Evolutionary conservation across 768 basidiomycete species (phyloP).

Genomic region (Tricholomella constricta): DNA sequence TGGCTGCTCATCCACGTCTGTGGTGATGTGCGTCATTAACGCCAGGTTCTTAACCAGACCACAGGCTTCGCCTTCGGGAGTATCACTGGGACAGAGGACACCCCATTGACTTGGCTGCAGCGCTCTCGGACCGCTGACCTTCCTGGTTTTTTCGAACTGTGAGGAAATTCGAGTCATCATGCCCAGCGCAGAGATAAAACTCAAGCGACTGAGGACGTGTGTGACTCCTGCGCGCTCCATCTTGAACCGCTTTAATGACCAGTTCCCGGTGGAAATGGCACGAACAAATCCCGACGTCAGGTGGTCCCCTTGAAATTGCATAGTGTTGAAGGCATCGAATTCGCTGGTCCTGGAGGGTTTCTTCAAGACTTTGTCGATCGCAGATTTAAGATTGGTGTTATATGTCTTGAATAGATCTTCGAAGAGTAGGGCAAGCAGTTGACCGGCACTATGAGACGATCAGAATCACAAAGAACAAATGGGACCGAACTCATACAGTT

Average conservation of each 20-base stretch:
- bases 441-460: constrained; percentile 73
- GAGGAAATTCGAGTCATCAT: constrained; percentile 99
- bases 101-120: constrained; percentile 99
- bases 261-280: constrained; percentile 98
- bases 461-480: constrained; percentile 6
- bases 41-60: constrained; percentile 98
- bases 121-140: constrained; percentile 96
- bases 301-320: constrained; percentile 95
- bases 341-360: constrained; percentile 93
- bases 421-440: constrained; percentile 91
- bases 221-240: constrained; percentile 99
- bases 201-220: constrained; percentile 92
- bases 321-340: constrained; percentile 92
- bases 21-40: constrained; percentile 99
- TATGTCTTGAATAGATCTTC: constrained; percentile 99
- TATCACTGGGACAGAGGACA: constrained; percentile 96
- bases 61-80: constrained; percentile 99
- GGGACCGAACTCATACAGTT: constrained; percentile 66
- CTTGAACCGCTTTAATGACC: constrained; percentile 98
- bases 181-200: constrained; percentile 95
- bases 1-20: constrained; percentile 95
- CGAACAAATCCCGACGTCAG: constrained; percentile 95
- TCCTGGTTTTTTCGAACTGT: constrained; percentile 99
- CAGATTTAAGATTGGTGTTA: constrained; percentile 91
- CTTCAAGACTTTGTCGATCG: constrained; percentile 96